Evolutionary conservation across 2,329 filamentous ascomycete species (phyloP), one percentile per base, ranked within the genome.

Genomic region (Colletotrichum cuscutae): DNA sequence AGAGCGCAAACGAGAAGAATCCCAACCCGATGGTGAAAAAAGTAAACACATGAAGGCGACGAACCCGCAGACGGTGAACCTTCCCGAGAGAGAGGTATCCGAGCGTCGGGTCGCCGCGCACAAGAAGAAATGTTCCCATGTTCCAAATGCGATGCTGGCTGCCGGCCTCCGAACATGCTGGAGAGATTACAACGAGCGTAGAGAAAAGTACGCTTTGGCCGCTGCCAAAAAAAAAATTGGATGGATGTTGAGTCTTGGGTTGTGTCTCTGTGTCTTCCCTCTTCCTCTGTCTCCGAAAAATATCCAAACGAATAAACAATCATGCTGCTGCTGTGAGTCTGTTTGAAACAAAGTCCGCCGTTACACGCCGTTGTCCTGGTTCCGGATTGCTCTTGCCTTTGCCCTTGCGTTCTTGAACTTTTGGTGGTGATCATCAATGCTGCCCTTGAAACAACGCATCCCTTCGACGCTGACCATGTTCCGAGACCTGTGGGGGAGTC

Each of bases 121-220:
- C 54, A 49, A 65, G 61, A 67, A 71, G 71, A 67, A 67, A 64
- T 42, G 37, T 72, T 63, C 60, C 60, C 46, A 61, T 65, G 56
- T 66, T 63, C 57, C 66, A 15, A 64, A 63, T 78, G 78, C 80
- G 75, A 78, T 75, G 71, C 76, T 77, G 78, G 77, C 79, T 78
- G 80, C 77, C 82, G 80, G 84, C 79, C 81, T 76, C 79, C 79
- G 79, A 70, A 49, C 77, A 80, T 77, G 78, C 80, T 79, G 75
- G 77, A 78, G 79, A 79, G 81, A 87, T 86, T 86, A 87, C 84
- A 87, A 89, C 84, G 85, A 87, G 82, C 80, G 86, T 88, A 87
- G 79, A 85, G 82, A 85, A 86, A 77, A 76, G 79, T 79, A 83
- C 80, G 79, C 81, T 73, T 62, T 32, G 70, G 19, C 65, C 60